Evolutionary conservation across 805 yeast genomes (phyloP), one percentile per base, ranked within the genome.

Genomic region (Saccharomycopsis schoenii): DNA sequence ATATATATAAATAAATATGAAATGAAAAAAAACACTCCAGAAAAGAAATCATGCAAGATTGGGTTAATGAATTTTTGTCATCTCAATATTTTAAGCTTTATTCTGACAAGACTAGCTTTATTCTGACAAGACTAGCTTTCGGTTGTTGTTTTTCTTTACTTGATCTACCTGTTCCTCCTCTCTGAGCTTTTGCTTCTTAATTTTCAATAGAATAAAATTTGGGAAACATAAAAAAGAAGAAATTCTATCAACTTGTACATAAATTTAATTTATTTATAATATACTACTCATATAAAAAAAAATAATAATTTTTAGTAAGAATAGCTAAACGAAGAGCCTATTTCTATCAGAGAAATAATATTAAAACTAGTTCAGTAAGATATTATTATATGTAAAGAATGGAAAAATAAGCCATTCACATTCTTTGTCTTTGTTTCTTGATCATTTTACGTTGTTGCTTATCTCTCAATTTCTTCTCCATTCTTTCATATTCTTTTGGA

Each of bases 401-500:
- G n/a, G 41, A 37, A 14, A 11, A 37, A 9, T 5, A 14, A 4
- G 3, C 12, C 4, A 5, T 15, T 63, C 56, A 68, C 70, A 72
- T 70, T 66, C 72, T 71, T 42, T 75, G 74, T 69, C 79, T 83
- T 73, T 86, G 85, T 74, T 82, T 84, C 73, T 80, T 84, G 74
- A 76, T 80, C 71, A 76, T 75, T 74, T 89, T 88, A 76, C 90
- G 84, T 71, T 85, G 89, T 73, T 84, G 89, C 77, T 86, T 89
- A 67, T 89, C 96, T 66, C 78, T 77, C 72, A 86, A 89, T 76
- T 86, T 89, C 76, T 83, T 84, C 66, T 88, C 93, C 52, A 81
- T 72, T 75, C 87, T 89, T 66, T 84, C 84, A 75, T 88, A 94
- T 70, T 87, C 94, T 68, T 85, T 90, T 63, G 89, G 86, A 55